Conservation (phyloP, 2,329 filamentous ascomycete genomes). For the Diaporthe helianthi region DNA sequence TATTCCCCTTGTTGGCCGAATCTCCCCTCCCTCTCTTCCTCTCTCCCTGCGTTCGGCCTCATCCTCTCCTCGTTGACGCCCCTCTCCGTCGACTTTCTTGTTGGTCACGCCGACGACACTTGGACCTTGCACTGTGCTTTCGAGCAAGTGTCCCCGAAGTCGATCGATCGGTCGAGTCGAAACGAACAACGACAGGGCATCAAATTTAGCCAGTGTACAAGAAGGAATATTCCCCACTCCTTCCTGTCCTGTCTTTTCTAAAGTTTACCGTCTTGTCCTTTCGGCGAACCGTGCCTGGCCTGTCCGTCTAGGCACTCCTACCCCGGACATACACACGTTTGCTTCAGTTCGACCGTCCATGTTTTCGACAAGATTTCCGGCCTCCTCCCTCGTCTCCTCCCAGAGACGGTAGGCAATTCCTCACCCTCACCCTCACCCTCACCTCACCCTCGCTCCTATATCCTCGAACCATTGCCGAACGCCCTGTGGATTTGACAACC, state of each 20-base stretch:
- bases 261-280: background rate
- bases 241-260: slow-evolving; percentile 21
- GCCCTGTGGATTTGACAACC: slow-evolving; percentile 29
- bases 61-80: slow-evolving; percentile 8
- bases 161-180: slow-evolving; percentile 13
- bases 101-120: slow-evolving; percentile 19
- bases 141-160: slow-evolving; percentile 19
- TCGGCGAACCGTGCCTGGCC: slow-evolving; percentile 19
- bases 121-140: background rate
- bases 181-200: slow-evolving; percentile 8
- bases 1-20: slow-evolving; percentile 8
- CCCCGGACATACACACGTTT: slow-evolving; percentile 6
- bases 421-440: too few relatives aligned
- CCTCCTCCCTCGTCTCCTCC: slow-evolving; percentile 10
- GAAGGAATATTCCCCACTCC: slow-evolving; percentile 29
- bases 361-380: slow-evolving; percentile 19
- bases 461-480: slow-evolving; percentile 7
- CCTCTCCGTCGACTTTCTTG: slow-evolving; percentile 6
- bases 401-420: slow-evolving; percentile 14
- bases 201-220: background rate
- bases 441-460: slow-evolving; percentile 12
- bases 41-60: slow-evolving; percentile 12
- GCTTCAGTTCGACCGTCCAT: slow-evolving; percentile 13
- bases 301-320: background rate
- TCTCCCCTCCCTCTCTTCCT: background rate